Evolutionary conservation across 2,329 filamentous ascomycete genomes (phyloP), one percentile per base, ranked within the genome.

Genomic region (Graphilbum ipis-grandicollis): DNA sequence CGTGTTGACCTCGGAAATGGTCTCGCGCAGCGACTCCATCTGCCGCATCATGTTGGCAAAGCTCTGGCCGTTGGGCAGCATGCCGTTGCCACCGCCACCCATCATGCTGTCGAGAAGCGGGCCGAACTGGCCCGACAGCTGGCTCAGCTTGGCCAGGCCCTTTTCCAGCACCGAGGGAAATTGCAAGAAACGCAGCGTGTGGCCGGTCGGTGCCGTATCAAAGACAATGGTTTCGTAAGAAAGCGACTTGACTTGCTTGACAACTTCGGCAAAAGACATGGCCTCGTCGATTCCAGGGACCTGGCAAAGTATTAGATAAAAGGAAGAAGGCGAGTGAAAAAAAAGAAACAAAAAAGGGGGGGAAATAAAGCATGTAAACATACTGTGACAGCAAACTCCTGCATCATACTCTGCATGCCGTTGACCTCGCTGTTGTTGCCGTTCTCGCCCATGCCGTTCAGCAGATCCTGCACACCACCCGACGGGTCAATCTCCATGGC

Each of bases 401-500:
- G 90, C 80, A 96, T 93, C 86, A 96, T 94, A 48, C 79, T 80
- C 19, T 88, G 86, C 62, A 94, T 75, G 14, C 68, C 71, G 46
- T 59, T 50, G 15, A 60, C 56, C 18, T 50, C 47, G 13, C 34
- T 32, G 47, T 60, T 47, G n/a, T 59, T 55, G 25, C 49, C 50
- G 19, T 45, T 46, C 19, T 68, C 71, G 35, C 82, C 82, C 52
- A 75, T 68, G 2, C 78, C 79, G 9, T 81, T 80, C 44, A 98
- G 64, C 39, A 98, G 63, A 55, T 98, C 90, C 60, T 94, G 90
- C 57, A 98, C 93, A 53, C 84, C 93, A 34, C 88, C 90, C 54
- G 93, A 96, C 37, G 90, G 90, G 53, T 98, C 90, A 50, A 98
- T 96, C 61, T 98, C 90, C 90, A 98, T 98, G 44, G 90, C 90